Evolutionary conservation across 345 rosid species (phyloP).

Genomic region (Tarenaya hassleriana): DNA sequence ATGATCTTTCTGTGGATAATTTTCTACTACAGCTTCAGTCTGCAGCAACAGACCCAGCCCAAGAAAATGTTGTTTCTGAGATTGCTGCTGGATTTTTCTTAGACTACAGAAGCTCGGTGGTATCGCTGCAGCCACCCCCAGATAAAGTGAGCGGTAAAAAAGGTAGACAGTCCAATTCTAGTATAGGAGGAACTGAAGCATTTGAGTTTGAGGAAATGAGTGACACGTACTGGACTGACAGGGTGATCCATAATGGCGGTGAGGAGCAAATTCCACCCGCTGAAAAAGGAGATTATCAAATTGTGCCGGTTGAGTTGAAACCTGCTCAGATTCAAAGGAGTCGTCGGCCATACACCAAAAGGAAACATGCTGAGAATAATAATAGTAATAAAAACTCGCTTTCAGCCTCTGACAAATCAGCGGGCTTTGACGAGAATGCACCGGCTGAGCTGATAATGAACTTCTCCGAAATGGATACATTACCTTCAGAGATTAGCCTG

Average conservation of each 20-base stretch:
- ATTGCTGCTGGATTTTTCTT: constrained; percentile 57
- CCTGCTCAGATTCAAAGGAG: constrained; percentile 39
- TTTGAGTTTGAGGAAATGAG: constrained; percentile 91
- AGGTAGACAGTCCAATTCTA: constrained; percentile 35
- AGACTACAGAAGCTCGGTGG: constrained; percentile 62
- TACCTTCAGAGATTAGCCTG: constrained; percentile 72
- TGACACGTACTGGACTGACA: constrained; percentile 95
- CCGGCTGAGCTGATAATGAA: constrained; percentile 81
- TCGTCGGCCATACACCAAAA: constrained; percentile 54
- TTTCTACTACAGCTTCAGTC: constrained; percentile 55
- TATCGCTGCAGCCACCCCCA: constrained; percentile 29
- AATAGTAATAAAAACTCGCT: too few relatives aligned
- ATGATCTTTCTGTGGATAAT: constrained; percentile 60
- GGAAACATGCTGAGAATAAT: constrained; percentile 50
- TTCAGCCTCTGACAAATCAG: constrained; percentile 37
- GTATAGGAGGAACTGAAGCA: constrained; percentile 51
- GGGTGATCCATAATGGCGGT: constrained; percentile 77
- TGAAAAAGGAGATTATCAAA: constrained; percentile 39
- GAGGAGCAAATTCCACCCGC: constrained; percentile 60
- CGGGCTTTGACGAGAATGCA: constrained; percentile 47
- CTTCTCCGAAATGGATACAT: constrained; percentile 51
- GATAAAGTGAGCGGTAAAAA: constrained; percentile 44
- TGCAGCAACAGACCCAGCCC: constrained; percentile 58
- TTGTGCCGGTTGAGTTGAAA: constrained; percentile 53
- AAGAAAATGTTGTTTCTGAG: constrained; percentile 40